Percentiles rank a stretch among this genome's conserved stretches.
phyloP scores from a whole-genome alignment of 164 flowering plant species.

The Nymphaea thermarum region DNA sequence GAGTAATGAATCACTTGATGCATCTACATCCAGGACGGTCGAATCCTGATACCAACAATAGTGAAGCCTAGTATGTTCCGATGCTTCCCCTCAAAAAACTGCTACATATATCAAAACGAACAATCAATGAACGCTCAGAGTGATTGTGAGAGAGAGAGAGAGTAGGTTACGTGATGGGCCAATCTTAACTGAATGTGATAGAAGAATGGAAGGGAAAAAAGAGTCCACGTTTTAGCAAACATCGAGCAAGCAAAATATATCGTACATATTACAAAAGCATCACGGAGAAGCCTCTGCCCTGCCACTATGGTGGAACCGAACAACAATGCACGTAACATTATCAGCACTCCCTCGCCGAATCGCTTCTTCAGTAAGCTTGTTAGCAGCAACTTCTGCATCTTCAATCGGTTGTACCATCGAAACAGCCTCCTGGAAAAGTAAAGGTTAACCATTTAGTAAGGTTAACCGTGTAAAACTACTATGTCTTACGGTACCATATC shows the following conservation, averaged over 20 bases:
- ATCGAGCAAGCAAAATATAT: neutral
- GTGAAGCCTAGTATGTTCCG: no score
- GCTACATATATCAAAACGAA: no score
- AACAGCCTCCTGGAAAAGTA: neutral
- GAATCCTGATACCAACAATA: no score
- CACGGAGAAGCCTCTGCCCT: neutral
- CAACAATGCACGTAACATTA: slow-evolving; percentile 1
- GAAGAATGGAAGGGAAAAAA: no score
- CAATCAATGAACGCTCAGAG: no score
- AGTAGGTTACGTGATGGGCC: neutral
- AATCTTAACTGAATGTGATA: no score
- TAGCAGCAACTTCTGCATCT: neutral
- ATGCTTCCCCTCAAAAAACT: no score
- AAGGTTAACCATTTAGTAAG: neutral
- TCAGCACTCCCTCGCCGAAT: neutral
- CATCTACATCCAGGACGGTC: no score
- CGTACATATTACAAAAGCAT: neutral
- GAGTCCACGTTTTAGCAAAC: no score
- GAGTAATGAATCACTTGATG: no score
- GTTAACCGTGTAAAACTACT: neutral
- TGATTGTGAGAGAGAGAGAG: neutral
- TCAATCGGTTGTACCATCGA: neutral
- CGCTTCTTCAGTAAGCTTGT: slow-evolving; percentile 1
- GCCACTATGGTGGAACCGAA: neutral
- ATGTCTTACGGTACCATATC: no score